Evolutionary conservation across 2,329 filamentous ascomycete genomes (phyloP), one percentile per base, ranked within the genome.

Genomic region (Diplodia seriata): DNA sequence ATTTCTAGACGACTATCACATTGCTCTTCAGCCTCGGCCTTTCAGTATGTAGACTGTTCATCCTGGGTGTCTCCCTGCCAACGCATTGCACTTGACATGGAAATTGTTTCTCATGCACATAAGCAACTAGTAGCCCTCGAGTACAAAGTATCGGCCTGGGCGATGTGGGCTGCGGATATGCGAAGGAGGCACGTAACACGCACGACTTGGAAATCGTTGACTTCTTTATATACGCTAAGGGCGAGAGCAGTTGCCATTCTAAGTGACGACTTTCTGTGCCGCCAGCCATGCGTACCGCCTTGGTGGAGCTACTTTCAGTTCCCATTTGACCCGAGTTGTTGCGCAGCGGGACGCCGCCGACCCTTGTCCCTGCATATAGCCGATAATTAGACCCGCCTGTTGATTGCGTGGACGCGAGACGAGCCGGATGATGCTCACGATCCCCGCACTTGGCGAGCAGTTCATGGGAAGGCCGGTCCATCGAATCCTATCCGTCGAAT

Each of bases 361-460:
- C 9, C 57, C 57, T 43, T 50, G 57, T 33, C 43, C 57, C 40
- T 62, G 57, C 57, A 62, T 49, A 47, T 14, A 8, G 15, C 36
- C 36, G 3, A 29, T 11, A 29, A 12, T 5, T 9, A 11, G 18
- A 9, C n/a, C 9, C 6, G n/a, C 7, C 20, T n/a, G 20, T 20
- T 20, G 8, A 20, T 47, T 8, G 43, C n/a, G 11, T 47, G n/a
- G n/a, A 11, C 14, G 43, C 43, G 43, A 47, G 43, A 11, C 43
- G n/a, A 47, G 43, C 43, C 43, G 18, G 43, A 47, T 47, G n/a
- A n/a, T 43, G 7, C 40, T 5, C 15, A 8, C 40, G 40, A 47
- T 47, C 18, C 40, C 43, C 43, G 9, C 33, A 8, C 43, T 20
- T 47, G 18, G 6, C 40, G 43, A n/a, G 7, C 43, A 11, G 43